Base-by-base conservation (phyloP, 2,329 filamentous ascomycete genomes). In the Ophiostoma sp. region DNA sequence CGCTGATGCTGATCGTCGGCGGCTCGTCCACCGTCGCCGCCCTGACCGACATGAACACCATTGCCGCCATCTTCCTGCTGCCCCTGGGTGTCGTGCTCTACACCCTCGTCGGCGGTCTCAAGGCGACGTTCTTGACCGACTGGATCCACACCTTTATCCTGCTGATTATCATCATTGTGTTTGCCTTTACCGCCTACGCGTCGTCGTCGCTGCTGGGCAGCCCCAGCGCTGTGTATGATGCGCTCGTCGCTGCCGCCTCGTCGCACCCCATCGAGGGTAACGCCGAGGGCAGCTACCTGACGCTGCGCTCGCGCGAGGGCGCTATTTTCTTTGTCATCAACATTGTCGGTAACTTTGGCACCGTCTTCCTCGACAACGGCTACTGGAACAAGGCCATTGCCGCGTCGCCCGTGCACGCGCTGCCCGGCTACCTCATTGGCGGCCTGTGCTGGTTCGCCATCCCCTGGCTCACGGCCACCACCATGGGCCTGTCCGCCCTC, bases 321-420 rank as follows among this genome's bases (percentile, higher is more conserved):
- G 91, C 87, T 57, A 91, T 95, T 72, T 96, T 96, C 83, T 96
- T 96, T 79, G 88, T 96, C 52, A 96, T 96, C 80, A 96, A 96
- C 79, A 89, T 79, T 67, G 90, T 70, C 15, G 73, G 73, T 36
- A 94, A 94, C 79, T 95, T 94, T 72, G 90, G 85, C 71, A 93
- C 91, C 1, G 91, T 96, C 4, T 96, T 96, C 81, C 84, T 93
- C 64, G 93, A 96, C 76, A 94, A 94, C 74, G 89, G 90, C 20
- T 96, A 96, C 81, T 96, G 93, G 81, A 95, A 96, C 84, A 96
- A 96, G 79, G 93, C 93, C 20, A 96, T 97, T 75, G 92, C 94
- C 7, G 93, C 94, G 0, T 90, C 88, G 31, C 93, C 93, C 0
- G 90, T 94, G 0, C 89, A 94, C 72, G 94, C 93, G 0, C 86